A percentile compares a stretch with the other conserved stretches of the same genome.
Evolutionary conservation across 345 rosid genomes (phyloP).

Genomic region (Populus nigra): DNA sequence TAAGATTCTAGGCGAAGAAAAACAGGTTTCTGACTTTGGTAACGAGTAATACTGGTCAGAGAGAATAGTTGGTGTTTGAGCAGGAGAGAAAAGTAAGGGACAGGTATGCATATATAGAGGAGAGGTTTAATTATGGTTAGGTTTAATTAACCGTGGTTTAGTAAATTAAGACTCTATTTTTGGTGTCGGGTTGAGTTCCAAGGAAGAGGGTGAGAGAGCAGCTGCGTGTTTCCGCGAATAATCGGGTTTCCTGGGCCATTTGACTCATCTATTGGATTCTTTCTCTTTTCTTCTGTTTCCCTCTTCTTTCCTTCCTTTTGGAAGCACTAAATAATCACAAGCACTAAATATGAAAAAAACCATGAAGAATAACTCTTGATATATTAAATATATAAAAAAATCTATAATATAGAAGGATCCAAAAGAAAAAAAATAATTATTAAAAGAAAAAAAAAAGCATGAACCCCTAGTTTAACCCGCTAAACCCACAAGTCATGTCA

Average conservation of each 20-base stretch:
- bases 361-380: too few species aligned
- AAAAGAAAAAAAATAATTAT: too few species aligned
- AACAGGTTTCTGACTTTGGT: not conserved
- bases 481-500: too few species aligned
- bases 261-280: slow-evolving; percentile 18
- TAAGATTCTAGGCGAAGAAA: not conserved
- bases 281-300: not conserved
- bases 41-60: not conserved
- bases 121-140: not conserved
- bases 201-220: slow-evolving; percentile 47
- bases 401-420: accelerated
- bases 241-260: slow-evolving; percentile 40
- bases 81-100: not conserved
- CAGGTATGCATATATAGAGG: not conserved
- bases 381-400: too few species aligned
- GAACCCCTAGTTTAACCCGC: too few species aligned
- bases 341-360: too few species aligned
- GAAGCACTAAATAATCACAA: too few species aligned
- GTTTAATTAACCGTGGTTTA: slow-evolving; percentile 15
- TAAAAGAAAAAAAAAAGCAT: too few species aligned
- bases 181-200: slow-evolving; percentile 35
- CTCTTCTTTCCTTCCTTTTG: not conserved
- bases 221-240: slow-evolving; percentile 65
- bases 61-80: not conserved
- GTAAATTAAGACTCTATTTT: not conserved